Evolutionary conservation across 129 eudicot species (phyloP).

Genomic region (Glebionis coronaria): DNA sequence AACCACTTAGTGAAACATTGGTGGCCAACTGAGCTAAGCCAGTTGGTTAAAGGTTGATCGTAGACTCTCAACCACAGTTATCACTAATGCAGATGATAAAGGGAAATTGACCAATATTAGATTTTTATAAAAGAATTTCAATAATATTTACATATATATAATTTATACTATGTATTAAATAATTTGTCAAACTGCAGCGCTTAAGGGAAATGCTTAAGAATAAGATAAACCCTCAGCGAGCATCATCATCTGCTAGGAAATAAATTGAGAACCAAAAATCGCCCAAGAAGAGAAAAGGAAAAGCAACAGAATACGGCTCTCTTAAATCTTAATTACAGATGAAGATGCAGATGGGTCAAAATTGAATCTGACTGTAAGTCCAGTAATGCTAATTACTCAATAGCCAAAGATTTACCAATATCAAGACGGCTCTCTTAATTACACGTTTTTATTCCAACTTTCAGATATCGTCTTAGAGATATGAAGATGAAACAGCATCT

Average conservation of each 20-base stretch:
- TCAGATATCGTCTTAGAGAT: conserved; percentile 41
- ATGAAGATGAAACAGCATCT: conserved; percentile 28
- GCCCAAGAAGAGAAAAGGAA: conserved; percentile 34
- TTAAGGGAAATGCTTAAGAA: conserved; percentile 82
- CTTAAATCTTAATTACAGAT: no score
- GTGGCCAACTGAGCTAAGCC: no score
- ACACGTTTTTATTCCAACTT: conserved; percentile 8
- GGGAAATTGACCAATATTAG: no score
- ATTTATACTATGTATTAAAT: neutral
- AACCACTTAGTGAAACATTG: no score
- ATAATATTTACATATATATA: no score
- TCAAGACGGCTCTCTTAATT: conserved; percentile 2
- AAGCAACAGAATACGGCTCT: conserved; percentile 38
- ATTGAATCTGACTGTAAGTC: conserved; percentile 83
- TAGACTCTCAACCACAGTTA: no score
- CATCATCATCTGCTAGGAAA: conserved; percentile 42
- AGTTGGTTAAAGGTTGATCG: no score
- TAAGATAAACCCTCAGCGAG: no score
- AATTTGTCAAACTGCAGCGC: conserved; percentile 41
- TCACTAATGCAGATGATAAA: no score
- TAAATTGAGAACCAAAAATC: conserved; percentile 32
- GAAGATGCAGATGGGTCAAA: conserved; percentile 52
- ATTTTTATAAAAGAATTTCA: no score
- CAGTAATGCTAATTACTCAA: neutral
- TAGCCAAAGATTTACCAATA: conserved; percentile 10